phyloP scores from a whole-genome alignment of 2,329 filamentous ascomycete species.

The Sporothrix schenckii region DNA sequence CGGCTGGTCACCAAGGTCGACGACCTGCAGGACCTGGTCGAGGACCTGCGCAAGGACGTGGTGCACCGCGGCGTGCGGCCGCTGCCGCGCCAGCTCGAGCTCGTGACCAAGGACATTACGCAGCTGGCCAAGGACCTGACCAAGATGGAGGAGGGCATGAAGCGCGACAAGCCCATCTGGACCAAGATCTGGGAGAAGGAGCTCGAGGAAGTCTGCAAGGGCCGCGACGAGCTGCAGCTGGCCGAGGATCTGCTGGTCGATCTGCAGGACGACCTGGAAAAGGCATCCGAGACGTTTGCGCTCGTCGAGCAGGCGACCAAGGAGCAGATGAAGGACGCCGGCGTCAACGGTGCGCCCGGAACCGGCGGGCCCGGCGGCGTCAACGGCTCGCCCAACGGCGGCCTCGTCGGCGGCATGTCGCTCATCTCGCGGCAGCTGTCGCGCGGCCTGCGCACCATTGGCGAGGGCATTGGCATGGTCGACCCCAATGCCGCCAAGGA shows the following conservation, averaged over 20 bases:
- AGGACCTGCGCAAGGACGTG: slow-evolving; percentile 96
- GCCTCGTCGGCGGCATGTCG: slow-evolving; percentile 28
- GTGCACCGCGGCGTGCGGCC: slow-evolving; percentile 90
- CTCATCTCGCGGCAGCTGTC: slow-evolving; percentile 53
- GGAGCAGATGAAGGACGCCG: slow-evolving; percentile 83
- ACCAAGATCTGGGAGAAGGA: slow-evolving; percentile 99
- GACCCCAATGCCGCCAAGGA: slow-evolving; percentile 87
- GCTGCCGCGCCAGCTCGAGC: slow-evolving; percentile 84
- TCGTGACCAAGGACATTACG: slow-evolving; percentile 84
- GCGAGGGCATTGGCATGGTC: slow-evolving; percentile 46
- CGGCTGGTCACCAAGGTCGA: slow-evolving; percentile 89
- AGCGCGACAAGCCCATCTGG: slow-evolving; percentile 92
- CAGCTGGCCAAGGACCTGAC: slow-evolving; percentile 81
- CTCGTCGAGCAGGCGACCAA: slow-evolving; percentile 98
- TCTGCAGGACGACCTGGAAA: slow-evolving; percentile 91
- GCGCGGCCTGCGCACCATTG: slow-evolving; percentile 58
- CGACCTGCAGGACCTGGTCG: slow-evolving; percentile 94
- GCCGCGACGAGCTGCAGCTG: slow-evolving; percentile 90
- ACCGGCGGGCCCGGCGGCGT: slow-evolving; percentile 54
- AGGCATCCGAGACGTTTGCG: slow-evolving; percentile 88
- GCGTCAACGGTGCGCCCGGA: slow-evolving; percentile 47
- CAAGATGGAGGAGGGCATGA: slow-evolving; percentile 91
- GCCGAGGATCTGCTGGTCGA: slow-evolving; percentile 95
- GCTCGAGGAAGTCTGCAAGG: slow-evolving; percentile 91
- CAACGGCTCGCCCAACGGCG: slow-evolving; percentile 49